Evolutionary conservation across 2,329 filamentous ascomycete genomes (phyloP), one percentile per base, ranked within the genome.

Genomic region (Aspergillus thermomutatus): DNA sequence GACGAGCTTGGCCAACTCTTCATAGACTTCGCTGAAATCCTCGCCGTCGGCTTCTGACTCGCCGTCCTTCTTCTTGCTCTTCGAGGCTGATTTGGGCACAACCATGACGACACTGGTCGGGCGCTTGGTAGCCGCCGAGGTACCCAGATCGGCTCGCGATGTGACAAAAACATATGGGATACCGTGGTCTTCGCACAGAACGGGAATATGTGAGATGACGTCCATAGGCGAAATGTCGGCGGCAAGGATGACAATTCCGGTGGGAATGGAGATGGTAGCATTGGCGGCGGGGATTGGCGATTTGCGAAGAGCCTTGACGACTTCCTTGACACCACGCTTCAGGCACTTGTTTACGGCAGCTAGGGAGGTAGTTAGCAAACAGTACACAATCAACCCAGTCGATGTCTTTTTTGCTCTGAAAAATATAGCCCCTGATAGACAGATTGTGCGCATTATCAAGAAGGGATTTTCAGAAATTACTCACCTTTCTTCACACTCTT

Each of bases 171-270:
- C 86, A 80, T 97, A 99, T 34, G 94, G 94, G 59, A 97, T 91
- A 77, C 90, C 91, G 83, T 97, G 92, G 79, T 97, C 93, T 80
- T 99, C 94, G 83, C 94, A 97, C 57, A 97, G 88, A 56, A 99
- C 90, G 69, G 94, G 94, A 64, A 99, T 90, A 80, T 99, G 94
- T 59, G 91, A 94, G 80, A 99, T 97, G 75, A 99, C 94, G 77
- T 99, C 94, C 87, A 94, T 93, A 64, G 94, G 94, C 53, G 91
- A 96, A 80, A 99, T 97, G 78, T 99, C 94, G 68, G 91, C 94
- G 37, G 94, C 94, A 66, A 99, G 91, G 74, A 99, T 82, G 69
- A 97, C 91, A 65, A 99, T 83, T 61, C 81, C 83, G 64, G 87
- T 83, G 47, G 90, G 87, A 69, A 87, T 81, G 53, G 83, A 75